These are phyloP conservation scores for Colletotrichum higginsianum DNA, from an alignment of 2,329 filamentous ascomycete genomes.

Conservation along the genomic window DNA sequence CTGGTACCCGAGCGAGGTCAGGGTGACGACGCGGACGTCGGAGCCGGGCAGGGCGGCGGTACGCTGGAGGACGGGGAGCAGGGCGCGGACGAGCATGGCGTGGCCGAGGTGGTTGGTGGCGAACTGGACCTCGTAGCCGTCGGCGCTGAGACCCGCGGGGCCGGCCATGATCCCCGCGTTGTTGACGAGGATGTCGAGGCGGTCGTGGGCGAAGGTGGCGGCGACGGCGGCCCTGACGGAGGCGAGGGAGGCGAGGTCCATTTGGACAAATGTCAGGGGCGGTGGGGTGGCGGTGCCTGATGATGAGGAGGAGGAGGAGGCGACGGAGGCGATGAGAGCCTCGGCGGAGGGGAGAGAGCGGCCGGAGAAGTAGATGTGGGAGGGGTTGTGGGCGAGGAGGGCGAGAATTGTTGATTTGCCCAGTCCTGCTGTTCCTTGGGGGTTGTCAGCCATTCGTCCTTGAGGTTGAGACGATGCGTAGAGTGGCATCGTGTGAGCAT, in stretches of 20 bases:
- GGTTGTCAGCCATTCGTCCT: not conserved
- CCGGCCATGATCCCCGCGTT: slow-evolving; percentile 49
- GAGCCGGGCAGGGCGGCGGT: slow-evolving; percentile 19
- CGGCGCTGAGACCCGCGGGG: slow-evolving; percentile 32
- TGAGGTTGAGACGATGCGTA: too few species aligned
- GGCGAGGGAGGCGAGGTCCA: slow-evolving; percentile 65
- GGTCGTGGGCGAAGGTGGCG: slow-evolving; percentile 48
- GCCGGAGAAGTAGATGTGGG: slow-evolving; percentile 69
- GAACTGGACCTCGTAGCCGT: slow-evolving; percentile 48
- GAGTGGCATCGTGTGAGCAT: too few species aligned
- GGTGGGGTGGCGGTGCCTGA: slow-evolving; percentile 42
- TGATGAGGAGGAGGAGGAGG: not conserved
- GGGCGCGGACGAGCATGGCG: slow-evolving; percentile 46
- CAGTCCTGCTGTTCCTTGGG: slow-evolving; percentile 35
- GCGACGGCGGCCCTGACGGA: slow-evolving; percentile 52
- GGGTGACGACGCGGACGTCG: slow-evolving; percentile 33
- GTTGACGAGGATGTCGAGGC: slow-evolving; percentile 56
- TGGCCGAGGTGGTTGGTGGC: slow-evolving; percentile 46
- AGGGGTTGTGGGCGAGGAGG: slow-evolving; percentile 58
- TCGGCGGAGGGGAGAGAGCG: slow-evolving; percentile 61
- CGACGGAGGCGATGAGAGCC: slow-evolving; percentile 57
- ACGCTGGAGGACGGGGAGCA: slow-evolving; percentile 42
- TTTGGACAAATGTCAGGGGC: slow-evolving; percentile 53
- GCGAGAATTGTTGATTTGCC: slow-evolving; percentile 34
- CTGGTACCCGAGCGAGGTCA: slow-evolving; percentile 44